Percentiles rank a stretch among this genome's conserved stretches.
Evolutionary conservation across 2,329 filamentous ascomycete genomes (phyloP).

Genomic region (Paecilomyces sp.): DNA sequence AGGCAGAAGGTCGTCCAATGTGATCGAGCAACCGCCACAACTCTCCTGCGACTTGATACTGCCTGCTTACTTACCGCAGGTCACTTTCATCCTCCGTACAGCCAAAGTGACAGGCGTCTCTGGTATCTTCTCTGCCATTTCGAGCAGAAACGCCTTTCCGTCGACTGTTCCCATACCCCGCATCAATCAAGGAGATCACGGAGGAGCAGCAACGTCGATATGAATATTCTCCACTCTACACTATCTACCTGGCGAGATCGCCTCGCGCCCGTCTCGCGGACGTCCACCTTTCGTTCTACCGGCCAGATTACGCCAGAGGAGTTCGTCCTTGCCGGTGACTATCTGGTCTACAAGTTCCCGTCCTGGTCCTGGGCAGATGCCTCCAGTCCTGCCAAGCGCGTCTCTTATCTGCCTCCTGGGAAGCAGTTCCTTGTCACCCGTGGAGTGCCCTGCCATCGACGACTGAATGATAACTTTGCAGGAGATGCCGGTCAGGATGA

Average conservation of each 20-base stretch:
- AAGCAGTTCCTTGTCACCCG: conserved; percentile 96
- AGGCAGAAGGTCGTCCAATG: not conserved
- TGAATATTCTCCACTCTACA: conserved; percentile 90
- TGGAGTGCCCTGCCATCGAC: conserved; percentile 85
- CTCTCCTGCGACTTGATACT: conserved; percentile 1
- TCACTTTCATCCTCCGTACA: not conserved
- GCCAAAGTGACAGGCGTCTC: not conserved
- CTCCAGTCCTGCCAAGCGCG: conserved; percentile 70
- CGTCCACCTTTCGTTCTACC: conserved; percentile 85
- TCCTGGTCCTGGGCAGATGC: conserved; percentile 96
- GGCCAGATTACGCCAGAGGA: conserved; percentile 97
- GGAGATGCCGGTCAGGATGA: conserved; percentile 82
- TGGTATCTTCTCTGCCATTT: not conserved
- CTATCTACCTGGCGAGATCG: conserved; percentile 87
- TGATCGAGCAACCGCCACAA: not conserved
- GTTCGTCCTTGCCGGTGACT: conserved; percentile 92
- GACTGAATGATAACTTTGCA: conserved; percentile 88
- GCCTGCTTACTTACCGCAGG: not conserved
- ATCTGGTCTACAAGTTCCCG: conserved; percentile 97
- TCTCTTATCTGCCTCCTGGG: conserved; percentile 70
- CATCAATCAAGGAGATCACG: conserved; percentile 1
- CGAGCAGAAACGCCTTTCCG: not conserved
- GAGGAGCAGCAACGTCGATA: conserved; percentile 32
- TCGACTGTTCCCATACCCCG: conserved; percentile 5
- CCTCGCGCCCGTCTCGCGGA: conserved; percentile 81